Base-by-base conservation (phyloP, 345 rosid species). In the Linum usitatissimum region DNA sequence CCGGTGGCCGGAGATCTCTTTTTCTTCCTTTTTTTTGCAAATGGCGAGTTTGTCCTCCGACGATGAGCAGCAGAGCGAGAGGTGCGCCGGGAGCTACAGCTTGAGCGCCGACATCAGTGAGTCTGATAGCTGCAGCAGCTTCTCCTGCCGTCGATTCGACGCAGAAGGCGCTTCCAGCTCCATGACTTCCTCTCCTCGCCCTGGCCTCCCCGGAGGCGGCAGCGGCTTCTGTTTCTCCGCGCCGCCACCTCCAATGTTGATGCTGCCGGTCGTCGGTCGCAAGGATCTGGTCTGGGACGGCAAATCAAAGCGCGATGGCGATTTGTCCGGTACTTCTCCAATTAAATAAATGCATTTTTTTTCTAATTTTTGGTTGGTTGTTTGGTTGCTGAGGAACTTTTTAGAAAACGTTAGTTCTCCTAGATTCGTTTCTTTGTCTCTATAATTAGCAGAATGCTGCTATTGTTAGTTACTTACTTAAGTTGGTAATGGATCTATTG, bases 51-150 rank as follows among this genome's bases (percentile, higher is more conserved):
- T 79, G 5, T 77, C 89, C 20, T 86, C 94, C 0, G 73, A 69
- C 20, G 96, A 87, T 18, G 18, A 83, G 59, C 78, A 66, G 78
- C 79, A 55, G 76, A 86, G 96, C 66, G 93, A 84, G 60, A 77
- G 91, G 64, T 82, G 89, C 18, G 14, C 20, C 77, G 97, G 97
- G 7, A 90, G 95, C 63, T 94, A 94, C 81, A 84, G 93, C 57
- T 66, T 90, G 72, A 90, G 99, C 73, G 97, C 97, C 57, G 99
- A 94, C 70, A 79, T 94, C 73, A 90, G 96, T 67, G 96, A 94
- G 81, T 90, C 99, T 0, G 93, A 90, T 81, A 94, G 96, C 68
- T 83, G 88, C 18, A 84, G 91, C 70, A 84, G 96, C 77, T 87
- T 86, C 71, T 89, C 88, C 4, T 77, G 84, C 72, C 84, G 80